Percentiles rank a stretch among this genome's conserved stretches.
phyloP scores from a whole-genome alignment of 805 yeast species.

The Blastobotrys terrestris region DNA sequence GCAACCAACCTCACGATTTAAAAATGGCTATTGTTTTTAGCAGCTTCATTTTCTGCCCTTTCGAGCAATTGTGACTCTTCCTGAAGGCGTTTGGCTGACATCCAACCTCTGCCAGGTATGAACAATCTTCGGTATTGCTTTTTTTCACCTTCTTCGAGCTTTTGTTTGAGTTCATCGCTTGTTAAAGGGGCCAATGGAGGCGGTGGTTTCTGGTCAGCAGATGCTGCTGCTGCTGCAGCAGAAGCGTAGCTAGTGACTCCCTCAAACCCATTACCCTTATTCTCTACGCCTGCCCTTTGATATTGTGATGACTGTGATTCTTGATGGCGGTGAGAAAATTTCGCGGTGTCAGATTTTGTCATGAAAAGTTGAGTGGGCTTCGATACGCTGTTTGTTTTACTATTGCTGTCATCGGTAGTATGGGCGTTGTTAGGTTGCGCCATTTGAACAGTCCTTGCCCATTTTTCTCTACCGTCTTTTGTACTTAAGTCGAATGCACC shows the following conservation, averaged over 20 bases:
- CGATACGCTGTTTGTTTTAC: not conserved
- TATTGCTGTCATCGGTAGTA: not conserved
- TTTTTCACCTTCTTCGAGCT: constrained; percentile 17
- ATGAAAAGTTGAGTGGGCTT: not conserved
- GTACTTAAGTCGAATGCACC: constrained; percentile 13
- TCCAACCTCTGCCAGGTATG: constrained; percentile 25
- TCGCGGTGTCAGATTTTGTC: not conserved
- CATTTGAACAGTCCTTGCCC: constrained; percentile 5
- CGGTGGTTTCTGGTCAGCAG: not conserved
- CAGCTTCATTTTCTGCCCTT: constrained; percentile 6
- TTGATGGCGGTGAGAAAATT: too few species aligned
- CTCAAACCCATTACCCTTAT: not conserved
- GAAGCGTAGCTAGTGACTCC: not conserved
- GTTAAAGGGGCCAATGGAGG: not conserved
- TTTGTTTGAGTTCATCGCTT: constrained; percentile 3
- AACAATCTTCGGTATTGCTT: constrained; percentile 24
- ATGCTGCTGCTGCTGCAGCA: not conserved
- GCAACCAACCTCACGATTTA: not conserved
- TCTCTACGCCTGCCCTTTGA: not conserved
- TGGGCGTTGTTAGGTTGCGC: not conserved
- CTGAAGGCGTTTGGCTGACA: constrained; percentile 19
- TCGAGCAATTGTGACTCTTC: constrained; percentile 11
- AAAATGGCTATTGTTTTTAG: not conserved
- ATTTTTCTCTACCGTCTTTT: constrained; percentile 11
- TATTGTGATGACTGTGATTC: not conserved